These are phyloP conservation scores for Aspergillus leporis DNA, from an alignment of 495 filamentous ascomycete genomes.

Conservation along the genomic window DNA sequence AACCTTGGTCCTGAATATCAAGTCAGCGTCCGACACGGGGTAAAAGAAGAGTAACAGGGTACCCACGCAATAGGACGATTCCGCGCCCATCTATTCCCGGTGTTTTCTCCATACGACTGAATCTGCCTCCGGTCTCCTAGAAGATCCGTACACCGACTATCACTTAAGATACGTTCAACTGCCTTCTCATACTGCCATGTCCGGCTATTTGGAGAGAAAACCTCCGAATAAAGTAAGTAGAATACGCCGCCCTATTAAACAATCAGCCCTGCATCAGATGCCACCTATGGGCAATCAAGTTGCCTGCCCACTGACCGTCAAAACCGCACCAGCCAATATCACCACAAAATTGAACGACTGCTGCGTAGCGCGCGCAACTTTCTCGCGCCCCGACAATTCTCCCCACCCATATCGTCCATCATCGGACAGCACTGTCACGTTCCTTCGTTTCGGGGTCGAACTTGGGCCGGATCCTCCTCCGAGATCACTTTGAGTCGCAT, in stretches of 20 bases:
- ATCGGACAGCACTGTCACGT: slow-evolving; percentile 80
- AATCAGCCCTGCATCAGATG: neutral
- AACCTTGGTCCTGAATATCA: slow-evolving; percentile 54
- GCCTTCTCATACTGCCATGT: slow-evolving; percentile 87
- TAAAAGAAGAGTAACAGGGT: neutral
- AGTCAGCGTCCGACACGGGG: neutral
- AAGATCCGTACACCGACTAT: slow-evolving; percentile 67
- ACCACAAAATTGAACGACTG: slow-evolving; percentile 85
- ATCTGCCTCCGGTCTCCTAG: slow-evolving; percentile 77
- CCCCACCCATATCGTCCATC: slow-evolving; percentile 79
- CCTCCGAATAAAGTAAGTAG: slow-evolving; percentile 79
- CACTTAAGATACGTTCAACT: slow-evolving; percentile 73
- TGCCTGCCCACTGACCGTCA: slow-evolving; percentile 58
- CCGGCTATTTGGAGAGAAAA: slow-evolving; percentile 82
- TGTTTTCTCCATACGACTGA: slow-evolving; percentile 80
- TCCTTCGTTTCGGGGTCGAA: slow-evolving; percentile 48
- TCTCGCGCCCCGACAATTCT: slow-evolving; percentile 72
- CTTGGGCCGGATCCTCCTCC: slow-evolving; percentile 28
- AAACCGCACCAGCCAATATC: slow-evolving; percentile 68
- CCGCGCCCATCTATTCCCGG: slow-evolving; percentile 77
- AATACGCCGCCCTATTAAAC: slow-evolving; percentile 65
- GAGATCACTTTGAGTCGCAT: slow-evolving; percentile 55
- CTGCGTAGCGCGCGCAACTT: slow-evolving; percentile 82
- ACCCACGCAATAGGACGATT: slow-evolving; percentile 81
- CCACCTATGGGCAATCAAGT: neutral